Conservation (phyloP, 768 basidiomycete species). For the Leccinellum albellum region DNA sequence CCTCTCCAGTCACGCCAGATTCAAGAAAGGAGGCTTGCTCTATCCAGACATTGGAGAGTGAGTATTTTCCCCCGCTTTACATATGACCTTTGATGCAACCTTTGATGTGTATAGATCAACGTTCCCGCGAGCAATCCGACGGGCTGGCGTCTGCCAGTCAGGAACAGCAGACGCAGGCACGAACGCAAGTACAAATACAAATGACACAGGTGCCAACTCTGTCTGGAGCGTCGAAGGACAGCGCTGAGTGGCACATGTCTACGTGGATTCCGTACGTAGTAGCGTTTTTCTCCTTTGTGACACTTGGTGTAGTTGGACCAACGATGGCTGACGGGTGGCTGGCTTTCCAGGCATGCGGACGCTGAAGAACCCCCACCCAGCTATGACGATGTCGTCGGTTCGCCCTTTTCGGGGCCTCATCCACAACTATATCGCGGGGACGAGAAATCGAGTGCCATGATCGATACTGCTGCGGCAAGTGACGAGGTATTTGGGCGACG, state of each 20-base stretch:
- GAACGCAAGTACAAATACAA: not conserved
- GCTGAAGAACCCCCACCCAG: slow-evolving; percentile 12
- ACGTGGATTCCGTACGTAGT: slow-evolving; percentile 4
- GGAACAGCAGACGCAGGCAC: not conserved
- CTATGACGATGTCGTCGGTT: slow-evolving; percentile 6
- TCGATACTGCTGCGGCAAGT: not conserved
- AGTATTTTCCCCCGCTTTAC: too few relatives aligned
- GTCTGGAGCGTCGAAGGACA: not conserved
- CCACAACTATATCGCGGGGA: not conserved
- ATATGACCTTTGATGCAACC: too few relatives aligned
- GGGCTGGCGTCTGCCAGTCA: not conserved
- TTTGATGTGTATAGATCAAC: not conserved
- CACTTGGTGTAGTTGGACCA: not conserved
- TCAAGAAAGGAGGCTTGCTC: not conserved
- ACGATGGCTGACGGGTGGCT: not conserved
- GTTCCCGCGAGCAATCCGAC: not conserved
- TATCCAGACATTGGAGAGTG: not conserved
- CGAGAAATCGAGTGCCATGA: not conserved
- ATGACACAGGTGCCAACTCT: not conserved
- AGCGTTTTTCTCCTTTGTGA: not conserved
- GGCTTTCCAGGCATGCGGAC: not conserved
- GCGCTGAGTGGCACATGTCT: not conserved
- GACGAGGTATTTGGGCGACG: not conserved
- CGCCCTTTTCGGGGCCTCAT: not conserved
- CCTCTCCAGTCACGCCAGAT: not conserved